phyloP scores from a whole-genome alignment of 495 filamentous ascomycete species.

The Hyaloscypha hepaticicola region DNA sequence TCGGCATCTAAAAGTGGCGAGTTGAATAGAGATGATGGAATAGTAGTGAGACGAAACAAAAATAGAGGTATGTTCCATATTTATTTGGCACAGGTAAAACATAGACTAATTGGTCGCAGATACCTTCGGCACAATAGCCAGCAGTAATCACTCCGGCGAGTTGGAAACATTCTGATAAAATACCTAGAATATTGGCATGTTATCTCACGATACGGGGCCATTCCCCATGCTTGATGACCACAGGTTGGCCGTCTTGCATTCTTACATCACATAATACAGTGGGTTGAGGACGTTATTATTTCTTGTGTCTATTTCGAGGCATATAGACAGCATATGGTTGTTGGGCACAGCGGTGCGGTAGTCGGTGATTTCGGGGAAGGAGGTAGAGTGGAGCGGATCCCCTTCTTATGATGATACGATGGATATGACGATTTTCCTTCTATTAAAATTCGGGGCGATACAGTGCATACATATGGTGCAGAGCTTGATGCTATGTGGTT shows the following conservation, averaged over 20 bases:
- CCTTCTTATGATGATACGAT: constrained; percentile 6
- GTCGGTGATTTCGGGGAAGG: neutral
- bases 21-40: constrained; percentile 49
- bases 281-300: neutral
- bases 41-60: constrained; percentile 41
- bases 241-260: neutral
- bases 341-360: constrained; percentile 1
- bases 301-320: constrained; percentile 3
- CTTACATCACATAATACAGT: neutral
- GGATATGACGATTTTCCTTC: constrained; percentile 3
- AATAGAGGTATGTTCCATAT: constrained; percentile 48
- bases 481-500: constrained; percentile 9
- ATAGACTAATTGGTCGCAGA: constrained; percentile 37
- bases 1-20: constrained; percentile 36
- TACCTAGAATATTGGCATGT: constrained; percentile 15
- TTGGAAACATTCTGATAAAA: constrained; percentile 49
- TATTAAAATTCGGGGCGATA: constrained; percentile 15
- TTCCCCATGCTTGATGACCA: constrained; percentile 5
- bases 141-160: constrained; percentile 42
- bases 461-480: neutral
- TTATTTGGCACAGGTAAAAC: neutral
- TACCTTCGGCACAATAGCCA: constrained; percentile 50
- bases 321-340: neutral
- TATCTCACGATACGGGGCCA: constrained; percentile 23
- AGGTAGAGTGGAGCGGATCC: neutral